phyloP scores from a whole-genome alignment of 1,284 basidiomycete genomes.

The Ceratobasidium sp. region DNA sequence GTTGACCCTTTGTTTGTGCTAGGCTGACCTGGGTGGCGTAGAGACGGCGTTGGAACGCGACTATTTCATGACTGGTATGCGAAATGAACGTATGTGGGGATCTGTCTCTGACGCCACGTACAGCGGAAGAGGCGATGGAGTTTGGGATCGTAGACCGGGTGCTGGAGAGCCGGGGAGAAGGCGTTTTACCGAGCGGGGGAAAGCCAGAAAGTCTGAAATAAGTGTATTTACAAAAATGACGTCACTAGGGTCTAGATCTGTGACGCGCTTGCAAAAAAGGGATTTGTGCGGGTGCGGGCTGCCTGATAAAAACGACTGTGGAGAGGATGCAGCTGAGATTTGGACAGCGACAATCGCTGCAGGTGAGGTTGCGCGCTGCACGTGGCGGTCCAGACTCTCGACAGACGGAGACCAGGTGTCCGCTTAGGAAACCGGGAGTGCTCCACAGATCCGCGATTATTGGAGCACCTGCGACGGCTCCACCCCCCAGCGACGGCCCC shows the following conservation, averaged over 20 bases:
- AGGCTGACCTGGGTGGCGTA: constrained; percentile 53
- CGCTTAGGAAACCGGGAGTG: constrained; percentile 1
- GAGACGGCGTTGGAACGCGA: constrained; percentile 90
- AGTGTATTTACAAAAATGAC: background rate
- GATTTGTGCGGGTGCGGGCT: background rate
- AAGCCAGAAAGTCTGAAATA: constrained; percentile 10
- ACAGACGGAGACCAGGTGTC: background rate
- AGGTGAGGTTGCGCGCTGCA: background rate
- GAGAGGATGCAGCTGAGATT: background rate
- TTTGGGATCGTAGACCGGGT: constrained; percentile 94
- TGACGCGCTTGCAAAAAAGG: constrained; percentile 6
- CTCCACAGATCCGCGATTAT: constrained; percentile 32
- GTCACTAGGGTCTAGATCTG: constrained; percentile 19
- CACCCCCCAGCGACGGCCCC: background rate
- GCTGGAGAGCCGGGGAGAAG: constrained; percentile 62
- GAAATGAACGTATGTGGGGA: constrained; percentile 49
- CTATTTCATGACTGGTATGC: constrained; percentile 89
- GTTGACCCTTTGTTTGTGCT: background rate
- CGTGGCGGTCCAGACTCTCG: constrained; percentile 9
- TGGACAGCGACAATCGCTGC: background rate
- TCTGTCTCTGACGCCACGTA: constrained; percentile 46
- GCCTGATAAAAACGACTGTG: background rate
- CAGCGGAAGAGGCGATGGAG: constrained; percentile 84
- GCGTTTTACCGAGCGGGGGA: constrained; percentile 1
- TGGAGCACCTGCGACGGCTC: constrained; percentile 4